Evolutionary conservation across 352 stramenopile genomes (phyloP).

Genomic region (Phytophthora palmivora): DNA sequence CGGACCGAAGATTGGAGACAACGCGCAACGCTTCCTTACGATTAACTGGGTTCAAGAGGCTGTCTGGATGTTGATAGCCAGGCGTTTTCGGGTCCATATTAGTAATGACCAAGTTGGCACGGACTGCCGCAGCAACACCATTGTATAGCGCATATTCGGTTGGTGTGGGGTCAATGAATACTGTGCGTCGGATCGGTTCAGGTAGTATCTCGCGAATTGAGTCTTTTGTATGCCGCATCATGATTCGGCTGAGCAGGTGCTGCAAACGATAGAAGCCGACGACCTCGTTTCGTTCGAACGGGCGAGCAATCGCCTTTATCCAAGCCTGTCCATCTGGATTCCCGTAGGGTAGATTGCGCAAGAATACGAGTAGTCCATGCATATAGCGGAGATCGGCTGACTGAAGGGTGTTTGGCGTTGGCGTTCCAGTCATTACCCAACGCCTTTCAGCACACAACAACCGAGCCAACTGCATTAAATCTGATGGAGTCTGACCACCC

Average conservation of each 20-base stretch:
- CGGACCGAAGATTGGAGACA: constrained; percentile 62
- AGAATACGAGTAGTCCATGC: constrained; percentile 91
- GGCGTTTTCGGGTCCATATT: constrained; percentile 74
- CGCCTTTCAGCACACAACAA: constrained; percentile 84
- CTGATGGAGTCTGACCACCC: constrained; percentile 63
- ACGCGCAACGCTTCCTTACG: constrained; percentile 64
- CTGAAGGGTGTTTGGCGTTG: constrained; percentile 91
- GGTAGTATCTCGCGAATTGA: constrained; percentile 82
- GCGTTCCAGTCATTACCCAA: constrained; percentile 98
- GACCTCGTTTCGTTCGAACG: constrained; percentile 69
- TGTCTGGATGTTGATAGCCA: constrained; percentile 70
- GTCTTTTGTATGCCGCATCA: constrained; percentile 95
- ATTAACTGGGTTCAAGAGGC: constrained; percentile 80
- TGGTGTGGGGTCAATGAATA: constrained; percentile 73
- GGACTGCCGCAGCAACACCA: constrained; percentile 61
- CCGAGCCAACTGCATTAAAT: constrained; percentile 86
- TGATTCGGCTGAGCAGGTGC: constrained; percentile 89
- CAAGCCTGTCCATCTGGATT: constrained; percentile 73
- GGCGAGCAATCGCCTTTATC: constrained; percentile 76
- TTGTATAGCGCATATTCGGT: constrained; percentile 82
- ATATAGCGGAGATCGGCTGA: constrained; percentile 90
- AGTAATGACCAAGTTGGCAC: constrained; percentile 77
- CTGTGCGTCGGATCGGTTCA: constrained; percentile 50
- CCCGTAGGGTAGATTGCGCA: constrained; percentile 91
- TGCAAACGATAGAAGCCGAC: constrained; percentile 79